Percentiles rank a stretch among this genome's conserved stretches.
These are phyloP conservation scores for Metarhizium humberi DNA, from an alignment of 2,329 filamentous ascomycete species.

Conservation along the genomic window DNA sequence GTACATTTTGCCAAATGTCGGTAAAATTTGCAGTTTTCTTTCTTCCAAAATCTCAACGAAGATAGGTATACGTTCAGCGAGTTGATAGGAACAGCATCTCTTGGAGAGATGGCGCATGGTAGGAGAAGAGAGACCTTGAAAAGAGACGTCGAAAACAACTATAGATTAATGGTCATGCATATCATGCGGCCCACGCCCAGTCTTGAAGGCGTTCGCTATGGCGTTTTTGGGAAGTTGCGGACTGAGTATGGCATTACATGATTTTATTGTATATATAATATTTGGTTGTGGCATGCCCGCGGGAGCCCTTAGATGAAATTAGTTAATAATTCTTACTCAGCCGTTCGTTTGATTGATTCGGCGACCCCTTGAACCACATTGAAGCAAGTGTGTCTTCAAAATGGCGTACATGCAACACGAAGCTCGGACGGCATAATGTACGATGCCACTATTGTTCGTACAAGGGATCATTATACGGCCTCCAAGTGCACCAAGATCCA, in stretches of 20 bases:
- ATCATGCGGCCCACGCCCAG: slow-evolving; percentile 11
- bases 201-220: slow-evolving; percentile 16
- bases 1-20: not conserved
- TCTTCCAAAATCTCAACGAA: no score
- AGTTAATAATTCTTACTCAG: slow-evolving; percentile 5
- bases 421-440: not conserved
- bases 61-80: not conserved
- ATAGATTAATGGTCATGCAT: slow-evolving; percentile 7
- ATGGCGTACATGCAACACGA: not conserved
- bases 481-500: not conserved
- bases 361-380: not conserved
- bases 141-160: not conserved
- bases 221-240: slow-evolving; percentile 16
- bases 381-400: not conserved
- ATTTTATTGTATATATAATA: slow-evolving; percentile 16
- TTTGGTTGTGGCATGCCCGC: not conserved
- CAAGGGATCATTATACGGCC: not conserved
- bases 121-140: not conserved
- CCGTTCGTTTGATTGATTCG: not conserved
- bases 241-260: slow-evolving; percentile 18
- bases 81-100: not conserved
- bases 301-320: slow-evolving; percentile 3
- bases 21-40: not conserved
- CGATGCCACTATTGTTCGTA: not conserved
- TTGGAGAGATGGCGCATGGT: no score